These are phyloP conservation scores for Phialophora tarda DNA, from an alignment of 2,329 filamentous ascomycete species.

Conservation along the genomic window DNA sequence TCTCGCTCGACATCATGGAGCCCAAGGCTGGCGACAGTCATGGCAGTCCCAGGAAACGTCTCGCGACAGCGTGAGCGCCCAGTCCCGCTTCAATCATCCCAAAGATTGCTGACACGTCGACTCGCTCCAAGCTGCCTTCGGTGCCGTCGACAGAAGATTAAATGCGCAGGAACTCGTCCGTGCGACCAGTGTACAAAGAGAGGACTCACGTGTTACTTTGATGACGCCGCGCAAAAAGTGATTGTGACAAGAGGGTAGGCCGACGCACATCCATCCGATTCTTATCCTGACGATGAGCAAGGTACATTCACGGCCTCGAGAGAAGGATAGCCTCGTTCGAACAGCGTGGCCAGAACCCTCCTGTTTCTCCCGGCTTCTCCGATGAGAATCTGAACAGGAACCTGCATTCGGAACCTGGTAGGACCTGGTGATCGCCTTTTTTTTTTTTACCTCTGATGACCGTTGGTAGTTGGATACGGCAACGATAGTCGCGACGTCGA, in stretches of 20 bases:
- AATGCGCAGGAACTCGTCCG: conserved; percentile 52
- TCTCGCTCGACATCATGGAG: background rate
- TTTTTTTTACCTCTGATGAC: background rate
- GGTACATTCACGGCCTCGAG: conserved; percentile 47
- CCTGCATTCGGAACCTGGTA: background rate
- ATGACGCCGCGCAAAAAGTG: conserved; percentile 57
- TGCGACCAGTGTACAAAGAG: conserved; percentile 54
- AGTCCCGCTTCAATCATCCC: background rate
- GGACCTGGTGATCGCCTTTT: background rate
- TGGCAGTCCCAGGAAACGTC: conserved; percentile 8
- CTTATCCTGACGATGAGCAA: conserved; percentile 37
- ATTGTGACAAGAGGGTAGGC: conserved; percentile 55
- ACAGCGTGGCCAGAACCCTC: background rate
- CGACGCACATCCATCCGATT: conserved; percentile 2
- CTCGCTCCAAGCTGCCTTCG: conserved; percentile 46
- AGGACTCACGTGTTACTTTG: conserved; percentile 51
- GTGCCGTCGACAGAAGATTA: conserved; percentile 56
- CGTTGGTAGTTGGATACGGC: background rate
- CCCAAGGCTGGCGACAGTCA: background rate
- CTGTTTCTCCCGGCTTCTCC: background rate
- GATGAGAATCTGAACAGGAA: background rate
- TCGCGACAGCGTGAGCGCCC: conserved; percentile 4
- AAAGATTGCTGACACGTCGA: background rate
- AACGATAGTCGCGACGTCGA: background rate
- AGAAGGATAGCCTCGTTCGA: conserved; percentile 10